These are phyloP conservation scores for Neoboletus magnificus DNA, from an alignment of 768 basidiomycete species.

Conservation along the genomic window DNA sequence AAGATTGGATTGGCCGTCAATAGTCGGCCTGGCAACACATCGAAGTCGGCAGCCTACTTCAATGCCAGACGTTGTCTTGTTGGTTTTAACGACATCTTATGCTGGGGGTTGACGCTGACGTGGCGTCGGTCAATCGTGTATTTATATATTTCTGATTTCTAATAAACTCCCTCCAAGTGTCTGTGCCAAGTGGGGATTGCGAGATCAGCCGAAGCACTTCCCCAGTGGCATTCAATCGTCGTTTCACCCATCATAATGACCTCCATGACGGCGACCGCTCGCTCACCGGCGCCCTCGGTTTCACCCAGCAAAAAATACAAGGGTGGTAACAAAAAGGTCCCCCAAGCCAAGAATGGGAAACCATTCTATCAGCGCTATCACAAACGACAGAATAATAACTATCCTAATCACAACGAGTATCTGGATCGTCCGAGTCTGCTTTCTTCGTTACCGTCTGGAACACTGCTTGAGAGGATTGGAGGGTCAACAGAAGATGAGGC, in stretches of 20 bases:
- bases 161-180: background rate
- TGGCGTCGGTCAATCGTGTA: background rate
- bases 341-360: slow-evolving; percentile 9
- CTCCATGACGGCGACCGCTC: background rate
- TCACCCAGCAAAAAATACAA: slow-evolving; percentile 2
- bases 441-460: slow-evolving; percentile 4
- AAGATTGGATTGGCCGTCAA: background rate
- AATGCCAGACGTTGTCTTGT: background rate
- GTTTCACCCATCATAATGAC: slow-evolving; percentile 1
- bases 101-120: too few species aligned
- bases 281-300: background rate
- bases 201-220: background rate
- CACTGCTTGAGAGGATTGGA: slow-evolving; percentile 24
- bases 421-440: slow-evolving; percentile 17
- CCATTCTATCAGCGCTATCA: background rate
- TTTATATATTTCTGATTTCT: slow-evolving; percentile 8
- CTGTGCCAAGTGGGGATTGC: background rate
- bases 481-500: slow-evolving; percentile 1
- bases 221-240: background rate
- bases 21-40: background rate
- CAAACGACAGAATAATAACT: background rate
- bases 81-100: background rate
- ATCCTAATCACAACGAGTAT: slow-evolving; percentile 1
- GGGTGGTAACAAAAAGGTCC: background rate
- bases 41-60: background rate